phyloP scores from a whole-genome alignment of 202 grass and related monocot genomes.

The Saccharum hybrid region DNA sequence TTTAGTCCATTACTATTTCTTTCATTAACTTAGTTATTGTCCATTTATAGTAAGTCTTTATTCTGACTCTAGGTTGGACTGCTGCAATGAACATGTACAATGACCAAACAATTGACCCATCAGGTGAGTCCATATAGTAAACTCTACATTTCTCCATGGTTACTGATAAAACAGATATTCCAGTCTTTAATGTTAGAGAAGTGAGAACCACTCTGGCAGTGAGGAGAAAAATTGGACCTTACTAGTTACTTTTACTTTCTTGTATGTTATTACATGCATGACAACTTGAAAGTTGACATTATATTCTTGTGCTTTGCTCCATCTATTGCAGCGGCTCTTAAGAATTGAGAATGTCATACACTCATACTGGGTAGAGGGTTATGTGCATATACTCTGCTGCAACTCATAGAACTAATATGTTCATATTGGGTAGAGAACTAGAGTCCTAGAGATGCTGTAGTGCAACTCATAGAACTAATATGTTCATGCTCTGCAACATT shows the following conservation, averaged over 20 bases:
- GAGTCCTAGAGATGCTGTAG: neutral
- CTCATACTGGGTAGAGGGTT: neutral
- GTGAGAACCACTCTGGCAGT: constrained; percentile 1
- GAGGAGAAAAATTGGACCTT: neutral
- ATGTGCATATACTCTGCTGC: neutral
- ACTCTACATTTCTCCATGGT: constrained; percentile 17
- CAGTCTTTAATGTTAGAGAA: constrained; percentile 7
- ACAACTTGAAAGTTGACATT: constrained; percentile 21
- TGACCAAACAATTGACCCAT: constrained; percentile 51
- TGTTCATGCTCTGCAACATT: neutral
- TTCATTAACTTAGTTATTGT: constrained; percentile 16
- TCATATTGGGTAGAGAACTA: neutral
- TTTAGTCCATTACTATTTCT: constrained; percentile 24
- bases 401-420: constrained; percentile 3
- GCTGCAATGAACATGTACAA: constrained; percentile 57
- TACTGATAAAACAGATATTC: constrained; percentile 26
- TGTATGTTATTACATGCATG: constrained; percentile 27
- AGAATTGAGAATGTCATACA: neutral
- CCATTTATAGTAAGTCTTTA: constrained; percentile 11
- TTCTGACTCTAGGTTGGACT: constrained; percentile 51
- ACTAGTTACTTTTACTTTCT: constrained; percentile 5
- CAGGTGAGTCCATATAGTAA: constrained; percentile 47
- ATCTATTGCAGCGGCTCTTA: neutral
- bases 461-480: neutral
- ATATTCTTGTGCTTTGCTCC: neutral